phyloP scores from a whole-genome alignment of 805 yeast species.

The Pichia phayaonensis region DNA sequence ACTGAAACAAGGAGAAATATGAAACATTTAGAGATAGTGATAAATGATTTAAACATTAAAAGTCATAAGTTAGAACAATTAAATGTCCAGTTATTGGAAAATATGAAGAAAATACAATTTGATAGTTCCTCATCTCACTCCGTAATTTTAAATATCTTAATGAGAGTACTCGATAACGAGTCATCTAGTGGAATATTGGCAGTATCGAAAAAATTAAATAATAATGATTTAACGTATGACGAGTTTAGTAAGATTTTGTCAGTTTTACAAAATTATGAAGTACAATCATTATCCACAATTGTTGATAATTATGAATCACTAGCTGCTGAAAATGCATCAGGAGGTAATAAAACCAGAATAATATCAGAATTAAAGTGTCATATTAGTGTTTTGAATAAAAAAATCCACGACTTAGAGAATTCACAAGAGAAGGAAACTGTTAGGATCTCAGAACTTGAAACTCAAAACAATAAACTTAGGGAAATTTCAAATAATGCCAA shows the following conservation, averaged over 20 bases:
- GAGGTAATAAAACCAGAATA: neutral
- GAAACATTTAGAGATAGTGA: neutral
- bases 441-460: constrained; percentile 3
- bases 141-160: neutral
- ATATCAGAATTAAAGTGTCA: constrained; percentile 1
- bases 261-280: constrained; percentile 7
- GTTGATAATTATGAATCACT: constrained; percentile 1
- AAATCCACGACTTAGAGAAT: constrained; percentile 3
- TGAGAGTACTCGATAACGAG: constrained; percentile 3
- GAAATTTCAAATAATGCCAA: neutral
- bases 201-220: neutral
- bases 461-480: neutral
- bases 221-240: neutral
- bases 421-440: constrained; percentile 1
- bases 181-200: neutral
- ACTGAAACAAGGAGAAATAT: neutral
- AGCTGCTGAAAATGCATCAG: neutral
- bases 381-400: neutral
- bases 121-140: constrained; percentile 1
- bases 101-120: neutral
- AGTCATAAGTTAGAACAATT: neutral
- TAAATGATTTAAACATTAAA: neutral
- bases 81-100: neutral
- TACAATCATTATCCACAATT: constrained; percentile 4
- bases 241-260: constrained; percentile 2